Evolutionary conservation across 306 rosid genomes (phyloP), one percentile per base, ranked within the genome.

Genomic region (Prunus fruticosa): DNA sequence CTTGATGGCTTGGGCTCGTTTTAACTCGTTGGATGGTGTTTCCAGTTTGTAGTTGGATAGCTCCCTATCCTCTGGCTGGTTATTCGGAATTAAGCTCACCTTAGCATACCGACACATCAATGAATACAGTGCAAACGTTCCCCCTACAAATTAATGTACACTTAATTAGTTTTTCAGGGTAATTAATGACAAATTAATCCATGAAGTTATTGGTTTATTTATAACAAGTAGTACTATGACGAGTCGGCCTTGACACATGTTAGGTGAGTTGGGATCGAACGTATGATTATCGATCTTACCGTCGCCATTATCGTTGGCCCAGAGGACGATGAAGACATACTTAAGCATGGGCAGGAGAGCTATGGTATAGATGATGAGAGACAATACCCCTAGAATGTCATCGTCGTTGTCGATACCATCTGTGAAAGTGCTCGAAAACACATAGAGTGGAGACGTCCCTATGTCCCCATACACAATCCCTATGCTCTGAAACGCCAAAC

Each of bases 361-460:
- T 8, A 93, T 69, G 51, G 98, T 88, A 9, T 93, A 93, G 76
- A 93, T 85, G 83, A 93, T 93, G 57, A 93, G 88, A 2, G 96
- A 88, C 38, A 93, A 52, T 10, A 82, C 96, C 0, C 96, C 98
- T 5, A 89, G 15, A 27, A 91, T 54, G 43, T 93, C 98, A 9
- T 93, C 92, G 0, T 2, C 50, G 82, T 85, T 3, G 0, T 79
- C 30, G 3, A 91, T 91, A 1, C 51, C 61, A 0, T 76, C 0
- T 0, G 79, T 2, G 83, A 91, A 93, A 0, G 89, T 91, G 68
- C 92, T 86, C 0, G 86, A 52, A 19, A 3, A 91, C 8, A 93
- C 98, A 19, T 91, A 93, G 8, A 93, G 88, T 1, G 98, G 98
- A 2, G 98, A 93, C 6, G 98, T 93, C 3, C 98, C 98, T 46